Base-by-base conservation (phyloP, 305 asterid species). In the Salvia sclarea region DNA sequence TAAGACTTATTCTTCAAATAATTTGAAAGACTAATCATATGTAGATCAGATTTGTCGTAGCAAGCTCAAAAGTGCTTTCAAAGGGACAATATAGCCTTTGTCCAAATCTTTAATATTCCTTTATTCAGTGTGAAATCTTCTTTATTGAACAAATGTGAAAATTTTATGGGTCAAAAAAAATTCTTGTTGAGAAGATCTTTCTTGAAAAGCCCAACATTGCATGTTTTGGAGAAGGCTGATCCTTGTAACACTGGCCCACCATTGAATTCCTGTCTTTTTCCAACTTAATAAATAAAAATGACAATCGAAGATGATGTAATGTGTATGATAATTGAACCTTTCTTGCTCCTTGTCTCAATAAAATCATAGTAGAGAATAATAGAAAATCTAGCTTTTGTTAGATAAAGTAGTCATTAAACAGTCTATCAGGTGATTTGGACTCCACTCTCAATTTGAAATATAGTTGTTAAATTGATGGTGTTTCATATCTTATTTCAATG, bases 241-340 rank as follows among this genome's bases (percentile, higher is more conserved):
- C 64, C 65, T 73, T 73, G 72, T 28, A 62, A 70, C 70, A 69
- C 72, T 78, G 90, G 78, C 84, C 91, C 87, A 75, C 89, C 73
- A 60, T 78, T 75, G 81, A 85, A 80, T 76, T 81, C 75, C 79
- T 81, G 91, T 81, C 87, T 60, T 59, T 57, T 68, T 68, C 52
- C 66, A 61, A 24, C 76, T 68, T 55, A 41, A 40, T 28, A 37
- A 41, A 40, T 28, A 37, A 43, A 61, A 55, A 54, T 66, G 33
- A 28, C 16, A 52, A 59, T n/a, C 28, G 44, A 59, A 50, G 44
- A 45, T 49, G 37, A 63, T 63, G 54, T 55, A 40, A 41, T 41
- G 8, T 22, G 4, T 8, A n/a, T 59, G 16, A 18, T 43, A 21
- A 43, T n/a, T n/a, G 8, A 41, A 43, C 43, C 50, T 37, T 37